Percentiles rank a stretch among this genome's conserved stretches.
Evolutionary conservation across 257 asterid species (phyloP).

Genomic region (Perilla frutescens): DNA sequence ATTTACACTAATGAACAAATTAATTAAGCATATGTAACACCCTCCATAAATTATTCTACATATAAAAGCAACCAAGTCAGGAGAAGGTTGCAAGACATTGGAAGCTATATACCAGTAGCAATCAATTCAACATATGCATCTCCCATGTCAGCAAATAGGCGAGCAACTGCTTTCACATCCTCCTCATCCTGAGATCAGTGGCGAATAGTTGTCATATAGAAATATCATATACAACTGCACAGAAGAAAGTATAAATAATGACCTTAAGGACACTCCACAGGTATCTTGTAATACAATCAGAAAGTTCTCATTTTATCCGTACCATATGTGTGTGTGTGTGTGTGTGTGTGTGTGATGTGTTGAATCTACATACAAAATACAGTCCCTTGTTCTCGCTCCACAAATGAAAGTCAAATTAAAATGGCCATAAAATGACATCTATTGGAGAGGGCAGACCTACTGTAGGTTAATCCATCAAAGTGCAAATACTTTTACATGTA

Average conservation of each 20-base stretch:
- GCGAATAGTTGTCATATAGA: slow-evolving; percentile 31
- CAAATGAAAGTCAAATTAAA: not conserved
- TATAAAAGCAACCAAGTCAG: slow-evolving; percentile 20
- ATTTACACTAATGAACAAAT: slow-evolving; percentile 7
- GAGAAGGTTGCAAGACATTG: slow-evolving; percentile 31
- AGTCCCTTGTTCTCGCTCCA: not conserved
- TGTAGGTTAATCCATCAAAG: not conserved
- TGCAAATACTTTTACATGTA: slow-evolving; percentile 3
- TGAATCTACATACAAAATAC: slow-evolving; percentile 6
- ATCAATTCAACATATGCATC: slow-evolving; percentile 96
- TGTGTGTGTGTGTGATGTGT: not conserved
- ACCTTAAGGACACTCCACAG: slow-evolving; percentile 24
- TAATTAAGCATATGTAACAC: slow-evolving; percentile 5
- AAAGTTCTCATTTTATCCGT: slow-evolving; percentile 15
- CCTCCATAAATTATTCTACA: slow-evolving; percentile 18
- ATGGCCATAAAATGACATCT: not conserved
- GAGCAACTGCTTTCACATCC: slow-evolving; percentile 98
- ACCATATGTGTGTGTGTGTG: slow-evolving; percentile 8
- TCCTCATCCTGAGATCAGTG: slow-evolving; percentile 84
- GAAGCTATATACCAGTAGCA: slow-evolving; percentile 77
- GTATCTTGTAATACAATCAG: slow-evolving; percentile 16
- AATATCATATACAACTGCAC: slow-evolving; percentile 23
- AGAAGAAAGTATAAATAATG: slow-evolving; percentile 15
- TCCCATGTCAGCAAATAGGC: slow-evolving; percentile 98
- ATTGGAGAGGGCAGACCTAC: not conserved